Percentiles rank a stretch among this genome's conserved stretches.
Conservation (phyloP, 2,329 filamentous ascomycete species). For the Dactylellina cionopaga region DNA sequence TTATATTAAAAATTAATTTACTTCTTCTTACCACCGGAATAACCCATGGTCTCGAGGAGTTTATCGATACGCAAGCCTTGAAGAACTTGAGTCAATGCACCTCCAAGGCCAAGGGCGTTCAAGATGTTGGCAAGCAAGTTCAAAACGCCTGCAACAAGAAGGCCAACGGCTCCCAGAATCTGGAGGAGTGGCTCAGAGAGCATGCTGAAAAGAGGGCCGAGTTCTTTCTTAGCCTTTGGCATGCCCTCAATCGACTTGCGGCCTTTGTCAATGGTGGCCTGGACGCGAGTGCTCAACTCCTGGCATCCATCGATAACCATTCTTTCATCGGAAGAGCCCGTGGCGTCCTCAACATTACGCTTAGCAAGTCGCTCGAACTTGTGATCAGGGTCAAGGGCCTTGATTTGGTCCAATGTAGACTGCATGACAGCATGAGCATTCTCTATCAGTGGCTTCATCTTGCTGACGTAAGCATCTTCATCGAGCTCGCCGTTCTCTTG, state of each 20-base stretch:
- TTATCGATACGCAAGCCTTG: constrained; percentile 80
- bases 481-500: constrained; percentile 79
- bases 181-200: constrained; percentile 85
- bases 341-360: constrained; percentile 74
- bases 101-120: constrained; percentile 82
- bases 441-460: constrained; percentile 88
- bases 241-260: constrained; percentile 90
- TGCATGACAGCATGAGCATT: constrained; percentile 82
- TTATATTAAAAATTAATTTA: constrained; percentile 4
- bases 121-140: constrained; percentile 83
- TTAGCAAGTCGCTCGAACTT: constrained; percentile 86
- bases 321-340: constrained; percentile 84
- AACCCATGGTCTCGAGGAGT: constrained; percentile 77
- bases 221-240: constrained; percentile 93
- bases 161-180: constrained; percentile 81
- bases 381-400: constrained; percentile 87
- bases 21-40: constrained; percentile 59
- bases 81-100: constrained; percentile 80
- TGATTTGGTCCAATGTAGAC: constrained; percentile 86
- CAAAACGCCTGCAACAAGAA: constrained; percentile 83
- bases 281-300: constrained; percentile 71
- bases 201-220: constrained; percentile 88
- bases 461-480: constrained; percentile 85
- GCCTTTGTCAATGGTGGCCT: constrained; percentile 83
- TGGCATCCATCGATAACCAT: constrained; percentile 85